These are phyloP conservation scores for Dacryopinax spathularia DNA, from an alignment of 768 basidiomycete species.

Conservation along the genomic window DNA sequence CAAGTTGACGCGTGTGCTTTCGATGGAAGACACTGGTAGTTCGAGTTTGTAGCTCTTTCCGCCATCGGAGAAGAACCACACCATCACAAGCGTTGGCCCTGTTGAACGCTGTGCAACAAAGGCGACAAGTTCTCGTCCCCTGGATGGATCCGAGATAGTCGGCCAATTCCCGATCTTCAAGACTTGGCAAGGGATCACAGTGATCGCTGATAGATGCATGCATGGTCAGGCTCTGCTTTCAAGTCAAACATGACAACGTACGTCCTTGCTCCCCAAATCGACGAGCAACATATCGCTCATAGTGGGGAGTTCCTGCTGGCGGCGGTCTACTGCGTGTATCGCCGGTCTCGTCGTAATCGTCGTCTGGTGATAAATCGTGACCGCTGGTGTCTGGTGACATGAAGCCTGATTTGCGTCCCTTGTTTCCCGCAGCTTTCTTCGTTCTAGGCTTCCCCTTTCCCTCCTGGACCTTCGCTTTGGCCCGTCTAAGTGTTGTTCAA, in stretches of 20 bases:
- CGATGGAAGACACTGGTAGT: background rate
- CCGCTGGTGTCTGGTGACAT: conserved; percentile 13
- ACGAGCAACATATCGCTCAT: conserved; percentile 45
- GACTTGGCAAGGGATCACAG: conserved; percentile 60
- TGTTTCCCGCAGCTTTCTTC: background rate
- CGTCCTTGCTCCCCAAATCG: conserved; percentile 66
- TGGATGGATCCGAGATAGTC: background rate
- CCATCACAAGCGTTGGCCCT: background rate
- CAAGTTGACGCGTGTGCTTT: background rate
- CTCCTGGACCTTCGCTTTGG: conserved; percentile 63
- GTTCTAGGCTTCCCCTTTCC: conserved; percentile 27
- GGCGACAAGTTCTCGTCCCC: background rate
- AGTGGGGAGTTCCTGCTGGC: conserved; percentile 32
- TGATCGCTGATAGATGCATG: conserved; percentile 38
- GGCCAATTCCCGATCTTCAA: conserved; percentile 64
- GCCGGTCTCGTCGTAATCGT: conserved; percentile 15
- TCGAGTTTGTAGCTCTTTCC: conserved; percentile 1
- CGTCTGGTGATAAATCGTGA: conserved; percentile 1
- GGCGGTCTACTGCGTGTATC: conserved; percentile 36
- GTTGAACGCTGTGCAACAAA: background rate
- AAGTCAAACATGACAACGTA: conserved; percentile 28
- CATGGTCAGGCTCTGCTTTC: background rate
- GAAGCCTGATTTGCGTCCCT: conserved; percentile 24
- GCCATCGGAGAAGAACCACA: background rate
- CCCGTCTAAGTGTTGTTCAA: conserved; percentile 36